These are phyloP conservation scores for Suillus subalutaceus DNA, from an alignment of 768 basidiomycete species.

Conservation along the genomic window DNA sequence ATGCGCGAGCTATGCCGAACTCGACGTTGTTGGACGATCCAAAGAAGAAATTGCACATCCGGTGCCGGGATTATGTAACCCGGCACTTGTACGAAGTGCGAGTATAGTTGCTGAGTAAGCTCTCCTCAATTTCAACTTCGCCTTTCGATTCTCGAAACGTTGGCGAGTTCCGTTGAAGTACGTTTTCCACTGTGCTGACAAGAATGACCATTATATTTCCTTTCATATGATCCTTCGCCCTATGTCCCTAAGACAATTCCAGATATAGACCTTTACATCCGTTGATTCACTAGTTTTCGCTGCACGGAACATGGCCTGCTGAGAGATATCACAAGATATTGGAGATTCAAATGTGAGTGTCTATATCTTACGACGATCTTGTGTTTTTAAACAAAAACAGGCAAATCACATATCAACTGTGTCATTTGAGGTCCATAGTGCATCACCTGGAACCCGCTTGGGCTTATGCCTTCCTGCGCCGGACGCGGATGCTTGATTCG, in stretches of 20 bases:
- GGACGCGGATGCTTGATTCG: conserved; percentile 75
- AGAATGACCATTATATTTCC: no score
- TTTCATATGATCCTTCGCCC: no score
- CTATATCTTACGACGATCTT: background rate
- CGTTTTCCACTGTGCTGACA: no score
- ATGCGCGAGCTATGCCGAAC: no score
- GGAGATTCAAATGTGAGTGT: conserved; percentile 65
- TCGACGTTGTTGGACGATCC: no score
- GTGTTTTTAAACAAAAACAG: conserved; percentile 36
- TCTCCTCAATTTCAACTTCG: no score
- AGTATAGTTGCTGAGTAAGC: no score
- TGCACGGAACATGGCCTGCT: conserved; percentile 78
- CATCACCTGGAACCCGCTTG: conserved; percentile 76
- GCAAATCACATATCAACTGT: conserved; percentile 68
- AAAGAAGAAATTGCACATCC: no score
- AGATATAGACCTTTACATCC: conserved; percentile 3
- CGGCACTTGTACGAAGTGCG: no score
- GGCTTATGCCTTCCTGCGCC: conserved; percentile 72
- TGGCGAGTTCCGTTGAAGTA: no score
- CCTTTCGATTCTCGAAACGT: no score
- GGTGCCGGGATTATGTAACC: no score
- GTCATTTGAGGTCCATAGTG: conserved; percentile 74
- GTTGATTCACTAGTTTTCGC: conserved; percentile 56
- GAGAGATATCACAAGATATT: conserved; percentile 71
- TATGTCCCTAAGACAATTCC: background rate